Base-by-base conservation (phyloP, 2,329 filamentous ascomycete genomes). In the Botryotinia narcissicola region DNA sequence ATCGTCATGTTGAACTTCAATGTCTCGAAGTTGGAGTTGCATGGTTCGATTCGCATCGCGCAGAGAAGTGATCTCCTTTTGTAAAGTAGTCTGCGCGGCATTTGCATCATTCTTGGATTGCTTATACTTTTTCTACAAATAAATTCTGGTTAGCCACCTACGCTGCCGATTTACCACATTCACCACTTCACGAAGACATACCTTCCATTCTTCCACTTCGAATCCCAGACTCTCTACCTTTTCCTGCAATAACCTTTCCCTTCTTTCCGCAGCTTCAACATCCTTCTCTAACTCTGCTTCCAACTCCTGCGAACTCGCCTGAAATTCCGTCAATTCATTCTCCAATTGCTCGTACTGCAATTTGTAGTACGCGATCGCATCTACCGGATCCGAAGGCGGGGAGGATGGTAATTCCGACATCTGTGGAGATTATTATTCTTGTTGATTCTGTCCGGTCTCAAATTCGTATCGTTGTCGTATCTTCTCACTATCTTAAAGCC, bases 121-220 rank as follows among this genome's bases (percentile, higher is more conserved):
- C 82, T 94, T 97, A 87, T 97, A 97, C 87, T 98, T 99, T 78
- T 92, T 90, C 94, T 97, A 74, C 37, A 62, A 57, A 40, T 57
- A 68, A 60, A 74, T 70, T 61, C 62, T 77, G 25, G 61, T 81
- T 70, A 80, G 77, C 71, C 70, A 74, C 76, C 25, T 35, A 48
- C 48, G 70, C 73, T 57, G 22, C 61, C n/a, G 5, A 35, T 61
- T 44, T 37, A 72, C 25, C 59, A 73, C 12, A 14, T 74, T 72
- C 75, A 68, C 25, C 63, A 40, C 54, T 71, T 42, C 35, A 48
- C n/a, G 25, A 48, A 54, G 68, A 81, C 88, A 83, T 85, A 95
- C 94, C 91, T 98, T 98, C 96, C 96, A 99, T 84, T 99, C 96
- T 74, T 98, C 94, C 0, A 96, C 95, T 82, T 98, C 95, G 80